Conservation (phyloP, 2,329 filamentous ascomycete genomes). For the Ilyonectria sp. region DNA sequence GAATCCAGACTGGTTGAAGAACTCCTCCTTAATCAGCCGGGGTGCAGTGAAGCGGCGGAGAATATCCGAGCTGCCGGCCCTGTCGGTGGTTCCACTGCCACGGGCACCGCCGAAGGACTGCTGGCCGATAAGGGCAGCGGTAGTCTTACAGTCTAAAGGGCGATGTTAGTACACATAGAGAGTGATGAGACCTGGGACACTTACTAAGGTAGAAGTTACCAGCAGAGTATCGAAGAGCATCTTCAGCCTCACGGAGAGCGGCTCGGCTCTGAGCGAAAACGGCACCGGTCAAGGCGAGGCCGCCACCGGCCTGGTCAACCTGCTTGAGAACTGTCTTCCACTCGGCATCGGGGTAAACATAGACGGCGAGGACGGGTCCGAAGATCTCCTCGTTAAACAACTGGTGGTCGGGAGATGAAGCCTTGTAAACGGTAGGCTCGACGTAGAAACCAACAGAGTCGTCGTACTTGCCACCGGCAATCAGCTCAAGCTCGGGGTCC, state of each 20-base stretch:
- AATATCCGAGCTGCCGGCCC: conserved; percentile 67
- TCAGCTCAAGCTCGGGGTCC: conserved; percentile 78
- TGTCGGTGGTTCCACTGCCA: conserved; percentile 69
- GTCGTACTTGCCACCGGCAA: conserved; percentile 84
- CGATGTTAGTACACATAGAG: not conserved
- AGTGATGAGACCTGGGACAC: not conserved
- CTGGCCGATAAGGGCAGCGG: conserved; percentile 69
- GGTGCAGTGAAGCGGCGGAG: conserved; percentile 67
- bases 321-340: conserved; percentile 54
- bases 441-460: conserved; percentile 85
- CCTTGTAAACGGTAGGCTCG: conserved; percentile 85
- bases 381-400: conserved; percentile 87
- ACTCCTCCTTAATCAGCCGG: conserved; percentile 68
- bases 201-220: conserved; percentile 70
- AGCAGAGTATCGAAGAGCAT: conserved; percentile 66
- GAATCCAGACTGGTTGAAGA: conserved; percentile 56
- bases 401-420: conserved; percentile 79
- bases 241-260: conserved; percentile 65
- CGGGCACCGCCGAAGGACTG: conserved; percentile 69
- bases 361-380: conserved; percentile 80
- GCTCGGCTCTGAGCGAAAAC: conserved; percentile 65
- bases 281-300: conserved; percentile 63
- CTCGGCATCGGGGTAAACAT: conserved; percentile 81
- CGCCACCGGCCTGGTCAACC: conserved; percentile 59
- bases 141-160: conserved; percentile 66